These are phyloP conservation scores for Aciculoconidium aculeatum DNA, from an alignment of 805 yeast species.

Conservation along the genomic window DNA sequence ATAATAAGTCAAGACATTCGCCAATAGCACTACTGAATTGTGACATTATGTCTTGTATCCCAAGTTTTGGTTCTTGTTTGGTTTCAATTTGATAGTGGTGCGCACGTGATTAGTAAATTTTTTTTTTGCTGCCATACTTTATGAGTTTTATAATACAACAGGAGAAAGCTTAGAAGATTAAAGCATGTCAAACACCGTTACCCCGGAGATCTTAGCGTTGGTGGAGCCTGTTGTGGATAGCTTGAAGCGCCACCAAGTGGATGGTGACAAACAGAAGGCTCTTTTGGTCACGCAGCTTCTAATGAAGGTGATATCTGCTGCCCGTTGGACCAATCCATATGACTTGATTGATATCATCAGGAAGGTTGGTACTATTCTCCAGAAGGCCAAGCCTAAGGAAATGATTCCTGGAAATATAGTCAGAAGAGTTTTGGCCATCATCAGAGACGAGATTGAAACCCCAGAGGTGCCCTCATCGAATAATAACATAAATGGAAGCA, in stretches of 20 bases:
- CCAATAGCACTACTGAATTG: constrained; percentile 16
- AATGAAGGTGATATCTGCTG: constrained; percentile 82
- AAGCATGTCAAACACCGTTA: constrained; percentile 4
- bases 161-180: constrained; percentile 1
- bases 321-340: constrained; percentile 77
- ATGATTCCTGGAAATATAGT: constrained; percentile 87
- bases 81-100: no score
- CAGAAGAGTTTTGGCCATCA: constrained; percentile 78
- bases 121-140: constrained; percentile 1
- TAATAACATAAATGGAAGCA: constrained; percentile 27
- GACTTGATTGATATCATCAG: constrained; percentile 70
- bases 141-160: background rate
- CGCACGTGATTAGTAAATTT: constrained; percentile 6
- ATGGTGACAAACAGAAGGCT: constrained; percentile 79
- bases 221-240: constrained; percentile 38
- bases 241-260: constrained; percentile 78
- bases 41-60: no score
- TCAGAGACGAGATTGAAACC: constrained; percentile 68
- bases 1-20: constrained; percentile 20
- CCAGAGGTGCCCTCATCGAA: constrained; percentile 19
- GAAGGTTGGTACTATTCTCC: constrained; percentile 62
- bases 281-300: constrained; percentile 80
- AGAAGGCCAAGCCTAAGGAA: constrained; percentile 83
- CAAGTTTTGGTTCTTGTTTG: no score
- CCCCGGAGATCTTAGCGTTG: constrained; percentile 28